Evolutionary conservation across 805 yeast species (phyloP).

Genomic region (Grigorovia humatica): DNA sequence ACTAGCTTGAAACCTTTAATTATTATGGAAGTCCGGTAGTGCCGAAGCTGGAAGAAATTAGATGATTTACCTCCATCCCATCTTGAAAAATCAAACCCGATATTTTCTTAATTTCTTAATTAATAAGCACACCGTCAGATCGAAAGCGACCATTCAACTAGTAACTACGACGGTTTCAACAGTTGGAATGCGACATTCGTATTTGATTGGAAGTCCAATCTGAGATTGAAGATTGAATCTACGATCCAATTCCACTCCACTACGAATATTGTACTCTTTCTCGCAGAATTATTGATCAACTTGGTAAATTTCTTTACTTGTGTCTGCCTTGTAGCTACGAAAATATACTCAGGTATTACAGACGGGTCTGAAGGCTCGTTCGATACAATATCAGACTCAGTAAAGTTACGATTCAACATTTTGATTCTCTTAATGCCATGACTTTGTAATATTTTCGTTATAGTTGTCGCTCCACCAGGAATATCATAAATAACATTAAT

Average conservation of each 20-base stretch:
- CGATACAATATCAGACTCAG: constrained; percentile 8
- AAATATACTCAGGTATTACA: constrained; percentile 12
- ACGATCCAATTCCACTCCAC: constrained; percentile 30
- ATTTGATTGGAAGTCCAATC: neutral
- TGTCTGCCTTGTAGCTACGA: constrained; percentile 22
- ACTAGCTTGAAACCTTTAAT: too few species aligned
- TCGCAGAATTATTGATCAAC: constrained; percentile 4
- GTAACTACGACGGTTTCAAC: neutral
- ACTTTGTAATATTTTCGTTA: constrained; percentile 17
- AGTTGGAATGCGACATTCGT: neutral
- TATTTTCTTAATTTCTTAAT: neutral
- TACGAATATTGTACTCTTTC: constrained; percentile 8
- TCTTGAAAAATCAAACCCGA: neutral
- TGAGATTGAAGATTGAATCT: constrained; percentile 14
- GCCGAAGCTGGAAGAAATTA: neutral
- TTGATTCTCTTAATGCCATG: constrained; percentile 21
- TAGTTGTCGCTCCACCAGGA: constrained; percentile 20
- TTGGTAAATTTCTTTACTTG: constrained; percentile 22
- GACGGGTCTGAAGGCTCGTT: neutral
- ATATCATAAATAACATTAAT: constrained; percentile 21
- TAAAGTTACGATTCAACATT: constrained; percentile 12
- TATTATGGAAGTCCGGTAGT: neutral
- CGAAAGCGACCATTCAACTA: too few species aligned
- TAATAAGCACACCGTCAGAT: neutral
- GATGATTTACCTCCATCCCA: neutral